Conservation (phyloP, 148 eudicot species). For the Amaranthus palmeri region DNA sequence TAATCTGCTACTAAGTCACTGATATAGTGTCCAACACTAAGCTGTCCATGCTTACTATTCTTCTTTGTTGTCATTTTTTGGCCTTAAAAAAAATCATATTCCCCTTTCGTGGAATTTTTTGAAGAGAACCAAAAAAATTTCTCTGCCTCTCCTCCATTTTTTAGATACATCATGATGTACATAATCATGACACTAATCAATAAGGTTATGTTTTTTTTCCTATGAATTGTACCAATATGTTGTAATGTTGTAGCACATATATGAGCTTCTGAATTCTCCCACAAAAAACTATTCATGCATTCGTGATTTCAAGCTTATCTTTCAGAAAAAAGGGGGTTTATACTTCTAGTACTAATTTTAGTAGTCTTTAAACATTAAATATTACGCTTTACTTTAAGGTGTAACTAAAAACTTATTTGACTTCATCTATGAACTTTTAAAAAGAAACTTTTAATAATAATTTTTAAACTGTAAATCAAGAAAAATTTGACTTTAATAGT, state of each 20-base stretch:
- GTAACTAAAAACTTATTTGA: too few relatives aligned
- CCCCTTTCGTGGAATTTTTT: conserved; percentile 22
- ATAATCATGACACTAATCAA: conserved; percentile 22
- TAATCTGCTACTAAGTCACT: conserved; percentile 30
- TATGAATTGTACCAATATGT: conserved; percentile 25
- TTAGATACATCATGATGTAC: conserved; percentile 51
- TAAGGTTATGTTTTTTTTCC: conserved; percentile 18
- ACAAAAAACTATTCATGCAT: not conserved
- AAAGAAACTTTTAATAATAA: too few relatives aligned
- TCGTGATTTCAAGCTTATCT: not conserved
- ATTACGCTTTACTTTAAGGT: too few relatives aligned
- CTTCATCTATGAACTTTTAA: too few relatives aligned
- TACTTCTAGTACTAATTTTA: too few relatives aligned
- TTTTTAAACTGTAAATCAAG: too few relatives aligned
- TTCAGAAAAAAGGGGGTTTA: too few relatives aligned
- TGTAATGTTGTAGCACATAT: conserved; percentile 27
- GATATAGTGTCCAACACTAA: conserved; percentile 1
- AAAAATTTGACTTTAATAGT: too few relatives aligned
- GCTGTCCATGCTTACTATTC: conserved; percentile 16
- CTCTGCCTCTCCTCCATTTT: conserved; percentile 31
- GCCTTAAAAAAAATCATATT: conserved; percentile 5
- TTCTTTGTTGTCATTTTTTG: conserved; percentile 8
- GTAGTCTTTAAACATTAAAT: too few relatives aligned
- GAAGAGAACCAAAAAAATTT: conserved; percentile 7
- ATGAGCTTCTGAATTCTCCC: conserved; percentile 24